Conservation (phyloP, 345 rosid species). For the Physaria fendleri region DNA sequence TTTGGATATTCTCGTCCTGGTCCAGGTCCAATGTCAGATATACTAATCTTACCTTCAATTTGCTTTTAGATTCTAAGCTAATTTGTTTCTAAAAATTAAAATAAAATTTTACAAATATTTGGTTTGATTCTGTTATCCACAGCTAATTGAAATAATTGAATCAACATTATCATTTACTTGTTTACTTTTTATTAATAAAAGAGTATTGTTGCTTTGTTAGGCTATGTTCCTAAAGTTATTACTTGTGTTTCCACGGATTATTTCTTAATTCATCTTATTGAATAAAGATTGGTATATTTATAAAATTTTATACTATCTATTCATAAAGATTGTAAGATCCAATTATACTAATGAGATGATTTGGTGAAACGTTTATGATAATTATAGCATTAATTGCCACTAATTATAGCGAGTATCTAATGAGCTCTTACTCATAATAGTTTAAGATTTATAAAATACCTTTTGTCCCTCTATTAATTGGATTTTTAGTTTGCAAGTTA, state of each 20-base stretch:
- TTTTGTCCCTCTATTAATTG: too few species aligned
- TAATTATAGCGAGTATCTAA: too few species aligned
- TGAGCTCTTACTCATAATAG: too few species aligned
- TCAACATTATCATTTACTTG: neutral
- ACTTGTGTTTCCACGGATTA: slow-evolving; percentile 2
- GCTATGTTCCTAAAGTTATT: too few species aligned
- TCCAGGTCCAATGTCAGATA: slow-evolving; percentile 17
- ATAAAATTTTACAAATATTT: neutral
- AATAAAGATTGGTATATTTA: slow-evolving; percentile 10
- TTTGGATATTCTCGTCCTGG: slow-evolving; percentile 12
- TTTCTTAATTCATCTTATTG: slow-evolving; percentile 15
- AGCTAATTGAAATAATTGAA: neutral
- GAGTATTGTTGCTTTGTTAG: slow-evolving; percentile 11
- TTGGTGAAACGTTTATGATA: too few species aligned
- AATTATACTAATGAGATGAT: too few species aligned
- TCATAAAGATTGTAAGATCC: too few species aligned
- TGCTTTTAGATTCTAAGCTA: neutral
- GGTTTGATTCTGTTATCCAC: neutral
- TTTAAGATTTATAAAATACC: too few species aligned
- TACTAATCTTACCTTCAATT: neutral
- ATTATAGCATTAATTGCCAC: too few species aligned
- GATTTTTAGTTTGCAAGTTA: too few species aligned
- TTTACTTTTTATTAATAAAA: neutral
- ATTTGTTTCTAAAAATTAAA: neutral
- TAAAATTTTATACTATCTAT: too few species aligned